Conservation (phyloP, 1,284 basidiomycete species). For the Boletus semigastroideus region DNA sequence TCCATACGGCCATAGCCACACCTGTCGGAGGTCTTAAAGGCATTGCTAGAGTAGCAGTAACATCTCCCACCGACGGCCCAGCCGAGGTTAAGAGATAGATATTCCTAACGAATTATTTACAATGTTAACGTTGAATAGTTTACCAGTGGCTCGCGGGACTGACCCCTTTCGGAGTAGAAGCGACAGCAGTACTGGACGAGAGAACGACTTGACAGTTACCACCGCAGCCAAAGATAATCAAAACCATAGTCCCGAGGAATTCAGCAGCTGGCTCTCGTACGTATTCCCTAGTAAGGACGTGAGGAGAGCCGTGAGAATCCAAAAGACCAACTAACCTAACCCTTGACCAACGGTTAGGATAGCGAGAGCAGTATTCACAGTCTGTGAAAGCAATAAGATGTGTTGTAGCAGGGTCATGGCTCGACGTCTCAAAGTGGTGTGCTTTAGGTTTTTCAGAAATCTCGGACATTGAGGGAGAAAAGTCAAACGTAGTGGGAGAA, state of each 20-base stretch:
- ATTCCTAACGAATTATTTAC: conserved; percentile 46
- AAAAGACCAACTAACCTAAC: conserved; percentile 44
- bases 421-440: conserved; percentile 20
- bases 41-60: background rate
- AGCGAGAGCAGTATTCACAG: conserved; percentile 27
- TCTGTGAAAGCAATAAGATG: conserved; percentile 23
- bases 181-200: conserved; percentile 49
- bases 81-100: conserved; percentile 58
- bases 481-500: background rate
- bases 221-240: conserved; percentile 66
- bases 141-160: conserved; percentile 29
- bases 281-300: conserved; percentile 31
- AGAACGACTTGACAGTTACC: conserved; percentile 65
- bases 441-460: conserved; percentile 11
- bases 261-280: conserved; percentile 68
- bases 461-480: conserved; percentile 19
- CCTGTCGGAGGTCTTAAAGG: conserved; percentile 29
- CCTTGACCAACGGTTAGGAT: conserved; percentile 57
- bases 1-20: conserved; percentile 65
- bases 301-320: background rate
- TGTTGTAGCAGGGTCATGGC: conserved; percentile 4
- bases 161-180: conserved; percentile 60
- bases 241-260: conserved; percentile 64
- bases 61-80: conserved; percentile 59
- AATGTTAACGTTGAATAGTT: conserved; percentile 1